Evolutionary conservation across 169 alveolate species (phyloP).

Genomic region (Cryptosporidium sp.): DNA sequence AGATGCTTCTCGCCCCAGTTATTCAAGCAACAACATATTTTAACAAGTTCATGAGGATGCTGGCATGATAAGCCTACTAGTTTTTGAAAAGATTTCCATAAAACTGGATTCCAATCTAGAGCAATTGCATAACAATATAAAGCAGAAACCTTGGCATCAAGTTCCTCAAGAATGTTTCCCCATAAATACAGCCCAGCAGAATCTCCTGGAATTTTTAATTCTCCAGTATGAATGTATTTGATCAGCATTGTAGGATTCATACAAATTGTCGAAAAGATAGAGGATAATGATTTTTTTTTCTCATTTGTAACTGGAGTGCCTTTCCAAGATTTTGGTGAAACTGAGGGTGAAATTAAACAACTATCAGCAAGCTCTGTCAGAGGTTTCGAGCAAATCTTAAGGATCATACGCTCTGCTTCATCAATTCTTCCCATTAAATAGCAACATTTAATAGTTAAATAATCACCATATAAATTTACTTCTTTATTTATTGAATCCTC

Average conservation of each 20-base stretch:
- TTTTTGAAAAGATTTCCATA: slow-evolving; percentile 55
- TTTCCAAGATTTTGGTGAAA: slow-evolving; percentile 74
- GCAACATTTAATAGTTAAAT: slow-evolving; percentile 38
- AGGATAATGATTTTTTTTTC: slow-evolving; percentile 53
- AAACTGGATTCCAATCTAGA: slow-evolving; percentile 69
- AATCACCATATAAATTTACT: slow-evolving; percentile 35
- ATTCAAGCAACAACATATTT: slow-evolving; percentile 68
- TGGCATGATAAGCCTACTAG: slow-evolving; percentile 54
- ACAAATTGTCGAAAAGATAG: slow-evolving; percentile 50
- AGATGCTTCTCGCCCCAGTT: slow-evolving; percentile 57
- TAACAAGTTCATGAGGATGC: slow-evolving; percentile 57
- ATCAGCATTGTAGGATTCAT: slow-evolving; percentile 61
- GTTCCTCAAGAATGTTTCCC: slow-evolving; percentile 64
- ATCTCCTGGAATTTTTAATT: slow-evolving; percentile 44
- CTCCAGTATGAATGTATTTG: slow-evolving; percentile 63
- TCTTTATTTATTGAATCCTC: background rate
- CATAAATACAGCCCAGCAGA: slow-evolving; percentile 67
- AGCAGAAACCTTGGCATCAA: slow-evolving; percentile 62
- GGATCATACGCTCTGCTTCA: slow-evolving; percentile 52
- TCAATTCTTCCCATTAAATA: slow-evolving; percentile 42
- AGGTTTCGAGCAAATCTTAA: slow-evolving; percentile 24
- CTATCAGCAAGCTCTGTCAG: slow-evolving; percentile 32
- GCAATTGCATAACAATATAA: slow-evolving; percentile 64
- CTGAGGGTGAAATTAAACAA: slow-evolving; percentile 54
- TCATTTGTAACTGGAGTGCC: slow-evolving; percentile 65